A percentile compares a stretch with the other conserved stretches of the same genome.
These are phyloP conservation scores for Acer saccharum DNA, from an alignment of 345 rosid genomes.

Conservation along the genomic window DNA sequence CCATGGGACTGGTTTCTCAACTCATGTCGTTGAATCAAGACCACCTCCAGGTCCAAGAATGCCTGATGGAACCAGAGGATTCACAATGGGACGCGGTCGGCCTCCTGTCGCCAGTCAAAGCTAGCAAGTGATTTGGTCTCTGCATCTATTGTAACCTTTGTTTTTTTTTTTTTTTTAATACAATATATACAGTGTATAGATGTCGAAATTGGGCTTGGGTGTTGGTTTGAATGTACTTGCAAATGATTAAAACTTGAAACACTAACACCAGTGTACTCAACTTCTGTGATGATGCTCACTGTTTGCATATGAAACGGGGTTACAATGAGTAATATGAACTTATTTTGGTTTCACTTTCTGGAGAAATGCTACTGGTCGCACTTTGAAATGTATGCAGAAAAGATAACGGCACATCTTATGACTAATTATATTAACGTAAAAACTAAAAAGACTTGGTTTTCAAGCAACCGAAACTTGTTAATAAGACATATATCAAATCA, in stretches of 20 bases:
- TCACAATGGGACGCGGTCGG: constrained; percentile 88
- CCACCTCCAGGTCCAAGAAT: constrained; percentile 97
- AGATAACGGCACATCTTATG: no score
- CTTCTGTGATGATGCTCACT: background rate
- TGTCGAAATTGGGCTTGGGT: constrained; percentile 17
- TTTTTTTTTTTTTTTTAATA: background rate
- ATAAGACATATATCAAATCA: no score
- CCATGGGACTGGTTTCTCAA: constrained; percentile 55
- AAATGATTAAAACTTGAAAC: background rate
- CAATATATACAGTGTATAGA: constrained; percentile 7
- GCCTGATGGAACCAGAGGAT: constrained; percentile 99
- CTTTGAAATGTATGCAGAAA: no score
- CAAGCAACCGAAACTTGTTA: no score
- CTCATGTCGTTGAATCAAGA: constrained; percentile 55
- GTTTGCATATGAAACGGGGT: background rate
- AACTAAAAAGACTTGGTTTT: no score
- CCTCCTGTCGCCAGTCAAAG: constrained; percentile 33
- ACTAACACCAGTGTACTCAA: background rate
- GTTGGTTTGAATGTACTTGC: constrained; percentile 2
- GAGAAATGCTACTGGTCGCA: no score
- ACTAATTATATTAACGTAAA: no score
- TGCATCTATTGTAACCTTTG: constrained; percentile 23
- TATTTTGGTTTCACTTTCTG: background rate
- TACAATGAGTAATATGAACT: background rate
- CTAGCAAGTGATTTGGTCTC: constrained; percentile 17